These are phyloP conservation scores for Polyporus tsugae DNA, from an alignment of 1,284 basidiomycete species.

Conservation along the genomic window DNA sequence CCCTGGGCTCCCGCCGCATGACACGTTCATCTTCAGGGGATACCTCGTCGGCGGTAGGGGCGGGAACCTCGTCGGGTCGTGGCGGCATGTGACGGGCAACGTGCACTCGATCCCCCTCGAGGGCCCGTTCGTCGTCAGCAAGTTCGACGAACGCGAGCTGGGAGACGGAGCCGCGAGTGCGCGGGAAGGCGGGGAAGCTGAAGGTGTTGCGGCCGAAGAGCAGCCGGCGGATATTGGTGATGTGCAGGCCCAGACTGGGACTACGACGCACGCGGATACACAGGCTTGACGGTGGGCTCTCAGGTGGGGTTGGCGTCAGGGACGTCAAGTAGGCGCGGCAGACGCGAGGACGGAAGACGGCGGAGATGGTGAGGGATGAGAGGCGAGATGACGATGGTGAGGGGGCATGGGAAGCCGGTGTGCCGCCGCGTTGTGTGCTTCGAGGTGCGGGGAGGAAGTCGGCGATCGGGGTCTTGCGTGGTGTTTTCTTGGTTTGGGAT, in stretches of 20 bases:
- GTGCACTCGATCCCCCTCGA: constrained; percentile 53
- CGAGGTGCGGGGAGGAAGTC: neutral
- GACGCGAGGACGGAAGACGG: neutral
- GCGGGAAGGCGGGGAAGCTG: neutral
- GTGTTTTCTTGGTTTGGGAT: constrained; percentile 1
- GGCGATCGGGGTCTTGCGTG: neutral
- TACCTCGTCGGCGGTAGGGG: constrained; percentile 65
- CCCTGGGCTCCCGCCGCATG: constrained; percentile 36
- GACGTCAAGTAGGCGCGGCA: neutral
- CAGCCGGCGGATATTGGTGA: neutral
- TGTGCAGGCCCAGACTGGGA: neutral
- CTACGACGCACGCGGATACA: neutral
- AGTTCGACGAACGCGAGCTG: constrained; percentile 16
- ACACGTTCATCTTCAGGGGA: constrained; percentile 68
- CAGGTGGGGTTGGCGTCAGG: neutral
- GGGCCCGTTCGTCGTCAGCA: constrained; percentile 55
- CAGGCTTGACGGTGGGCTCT: neutral
- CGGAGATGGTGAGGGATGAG: neutral
- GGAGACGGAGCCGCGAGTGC: neutral
- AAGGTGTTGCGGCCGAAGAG: neutral
- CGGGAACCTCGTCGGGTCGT: constrained; percentile 70
- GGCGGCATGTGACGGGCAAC: constrained; percentile 57
- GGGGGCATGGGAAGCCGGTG: neutral
- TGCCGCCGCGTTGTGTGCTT: neutral
- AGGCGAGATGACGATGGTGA: neutral